phyloP scores from a whole-genome alignment of 768 basidiomycete species.

The Leucocoprinus sp. region DNA sequence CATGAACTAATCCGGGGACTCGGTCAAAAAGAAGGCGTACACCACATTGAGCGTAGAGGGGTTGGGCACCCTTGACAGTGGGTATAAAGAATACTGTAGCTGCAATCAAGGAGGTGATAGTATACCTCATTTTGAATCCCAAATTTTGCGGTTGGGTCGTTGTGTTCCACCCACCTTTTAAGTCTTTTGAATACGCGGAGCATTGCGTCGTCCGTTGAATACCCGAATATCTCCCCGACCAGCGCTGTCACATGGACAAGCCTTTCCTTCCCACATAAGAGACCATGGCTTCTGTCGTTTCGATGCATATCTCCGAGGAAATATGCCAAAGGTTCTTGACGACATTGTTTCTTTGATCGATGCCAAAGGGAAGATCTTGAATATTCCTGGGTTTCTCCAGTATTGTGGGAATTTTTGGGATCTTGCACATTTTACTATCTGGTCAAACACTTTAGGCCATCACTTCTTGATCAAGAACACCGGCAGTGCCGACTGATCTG shows the following conservation, averaged over 20 bases:
- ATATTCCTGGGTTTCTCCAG: conserved; percentile 4
- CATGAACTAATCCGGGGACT: background rate
- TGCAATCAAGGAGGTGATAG: conserved; percentile 22
- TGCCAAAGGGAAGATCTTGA: too few species aligned
- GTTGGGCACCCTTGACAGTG: conserved; percentile 20
- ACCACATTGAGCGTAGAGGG: conserved; percentile 42
- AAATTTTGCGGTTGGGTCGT: background rate
- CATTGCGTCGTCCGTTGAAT: conserved; percentile 7
- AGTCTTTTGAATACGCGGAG: background rate
- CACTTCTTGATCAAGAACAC: background rate
- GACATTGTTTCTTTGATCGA: too few species aligned
- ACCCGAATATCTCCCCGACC: conserved; percentile 7
- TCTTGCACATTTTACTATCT: too few species aligned
- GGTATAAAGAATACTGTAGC: conserved; percentile 15
- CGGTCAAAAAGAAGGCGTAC: conserved; percentile 17
- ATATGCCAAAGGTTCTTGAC: background rate
- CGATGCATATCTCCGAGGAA: background rate
- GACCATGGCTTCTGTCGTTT: background rate
- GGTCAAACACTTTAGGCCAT: too few species aligned
- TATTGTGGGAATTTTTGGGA: too few species aligned
- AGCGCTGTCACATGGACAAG: conserved; percentile 7
- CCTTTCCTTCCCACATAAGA: background rate
- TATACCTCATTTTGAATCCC: conserved; percentile 13
- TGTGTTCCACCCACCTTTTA: conserved; percentile 1
- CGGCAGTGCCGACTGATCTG: too few species aligned